Evolutionary conservation across 495 filamentous ascomycete genomes (phyloP).

Genomic region (Mycothermus thermophilus): DNA sequence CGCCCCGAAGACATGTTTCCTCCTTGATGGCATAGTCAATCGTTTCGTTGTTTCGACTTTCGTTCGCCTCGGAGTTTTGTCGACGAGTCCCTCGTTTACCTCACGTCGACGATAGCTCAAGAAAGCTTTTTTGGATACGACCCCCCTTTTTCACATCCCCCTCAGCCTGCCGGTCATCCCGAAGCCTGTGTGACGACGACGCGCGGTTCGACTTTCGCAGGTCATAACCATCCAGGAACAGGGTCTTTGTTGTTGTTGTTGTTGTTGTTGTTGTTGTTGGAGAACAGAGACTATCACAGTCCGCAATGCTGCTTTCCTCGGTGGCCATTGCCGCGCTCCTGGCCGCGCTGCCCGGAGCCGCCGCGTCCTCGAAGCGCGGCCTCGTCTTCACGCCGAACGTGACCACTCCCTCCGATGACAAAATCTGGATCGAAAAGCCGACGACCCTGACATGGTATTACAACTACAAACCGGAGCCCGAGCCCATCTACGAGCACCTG

Average conservation of each 20-base stretch:
- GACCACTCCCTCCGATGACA: constrained; percentile 40
- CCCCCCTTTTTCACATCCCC: too few relatives aligned
- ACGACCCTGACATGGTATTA: constrained; percentile 69
- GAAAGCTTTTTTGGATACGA: too few relatives aligned
- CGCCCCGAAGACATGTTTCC: background rate
- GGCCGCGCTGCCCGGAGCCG: constrained; percentile 7
- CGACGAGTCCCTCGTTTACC: constrained; percentile 5
- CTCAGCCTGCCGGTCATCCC: too few relatives aligned
- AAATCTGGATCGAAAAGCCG: constrained; percentile 38
- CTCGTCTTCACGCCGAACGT: constrained; percentile 47
- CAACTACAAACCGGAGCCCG: constrained; percentile 49
- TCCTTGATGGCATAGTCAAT: background rate
- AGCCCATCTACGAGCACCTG: constrained; percentile 29
- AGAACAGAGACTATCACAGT: too few relatives aligned
- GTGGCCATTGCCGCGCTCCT: constrained; percentile 2
- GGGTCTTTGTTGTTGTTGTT: too few relatives aligned
- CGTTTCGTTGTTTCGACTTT: background rate
- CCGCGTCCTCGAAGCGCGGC: constrained; percentile 51
- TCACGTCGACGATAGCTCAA: constrained; percentile 3
- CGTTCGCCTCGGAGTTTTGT: background rate
- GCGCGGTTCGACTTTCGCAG: too few relatives aligned
- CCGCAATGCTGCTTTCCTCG: constrained; percentile 4
- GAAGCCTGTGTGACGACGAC: too few relatives aligned
- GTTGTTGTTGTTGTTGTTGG: too few relatives aligned
- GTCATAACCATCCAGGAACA: too few relatives aligned